Evolutionary conservation across 2,329 filamentous ascomycete genomes (phyloP), one percentile per base, ranked within the genome.

Genomic region (Cytospora schulzeri): DNA sequence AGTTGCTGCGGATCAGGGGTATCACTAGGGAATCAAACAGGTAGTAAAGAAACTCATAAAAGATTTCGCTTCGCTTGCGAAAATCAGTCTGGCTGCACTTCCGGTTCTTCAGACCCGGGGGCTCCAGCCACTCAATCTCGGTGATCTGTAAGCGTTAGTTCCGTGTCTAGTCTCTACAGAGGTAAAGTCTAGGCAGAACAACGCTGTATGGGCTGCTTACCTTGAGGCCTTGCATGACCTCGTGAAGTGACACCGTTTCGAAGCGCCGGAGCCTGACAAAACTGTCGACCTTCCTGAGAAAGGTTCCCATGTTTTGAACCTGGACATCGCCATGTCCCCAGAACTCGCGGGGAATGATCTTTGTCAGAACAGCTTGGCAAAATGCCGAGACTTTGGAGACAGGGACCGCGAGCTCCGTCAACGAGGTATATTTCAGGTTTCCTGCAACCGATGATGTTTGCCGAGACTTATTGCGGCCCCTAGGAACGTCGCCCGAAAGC

Each of bases 11-110:
- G 56, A 98, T 85, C 9, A 99, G 82, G 12, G 95, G 94, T 70
- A 98, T 91, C 63, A 99, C 73, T 26, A 97, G 82, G 0, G 93
- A 97, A 76, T 99, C 95, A 71, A 99, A 95, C 4, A 96, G 69
- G 74, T 93, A 99, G 77, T 97, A 98, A 8, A 98, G 71, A 64
- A 98, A 88, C 74, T 99, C 95, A 60, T 88, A 78, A 57, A 97
- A 85, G 0, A 98, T 82, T 72, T 97, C 91, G 29, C 79, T 80
- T 14, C 93, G 88, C 75, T 97, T 98, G 8, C 79, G 77, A 33
- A 85, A 80, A 72, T 98, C 94, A 0, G 89, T 88, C 65, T 82
- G 80, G 66, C 90, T 90, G 57, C 90, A 79, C 62, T 89, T 93
- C 12, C 75, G 71, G 2, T 73, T 75, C 17, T 74, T 70, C 1